These are phyloP conservation scores for Discostella pseudostelligera DNA, from an alignment of 108 stramenopile genomes.

Conservation along the genomic window DNA sequence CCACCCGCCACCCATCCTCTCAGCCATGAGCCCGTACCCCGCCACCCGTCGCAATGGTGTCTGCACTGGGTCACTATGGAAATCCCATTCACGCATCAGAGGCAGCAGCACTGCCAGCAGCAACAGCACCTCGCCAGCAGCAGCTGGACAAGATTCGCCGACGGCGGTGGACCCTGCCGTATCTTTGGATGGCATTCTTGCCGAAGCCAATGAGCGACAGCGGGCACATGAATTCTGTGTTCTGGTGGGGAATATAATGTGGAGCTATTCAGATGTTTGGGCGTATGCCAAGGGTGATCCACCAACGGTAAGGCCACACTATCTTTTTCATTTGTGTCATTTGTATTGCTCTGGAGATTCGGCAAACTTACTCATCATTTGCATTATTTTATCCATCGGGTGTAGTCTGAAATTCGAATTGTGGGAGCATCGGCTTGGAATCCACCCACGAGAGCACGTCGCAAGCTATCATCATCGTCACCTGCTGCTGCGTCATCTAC, in stretches of 20 bases:
- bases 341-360: background rate
- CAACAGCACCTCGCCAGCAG: background rate
- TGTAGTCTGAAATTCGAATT: constrained; percentile 57
- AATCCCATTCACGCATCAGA: constrained; percentile 37
- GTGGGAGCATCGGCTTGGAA: constrained; percentile 82
- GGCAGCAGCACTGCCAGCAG: background rate
- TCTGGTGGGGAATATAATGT: constrained; percentile 65
- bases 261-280: constrained; percentile 63
- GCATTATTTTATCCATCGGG: background rate
- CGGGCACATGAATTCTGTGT: constrained; percentile 67
- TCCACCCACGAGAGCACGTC: constrained; percentile 25
- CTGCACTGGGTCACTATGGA: constrained; percentile 49
- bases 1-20: too few species aligned
- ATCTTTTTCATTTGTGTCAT: background rate
- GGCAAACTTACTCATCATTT: constrained; percentile 2
- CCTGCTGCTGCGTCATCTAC: background rate
- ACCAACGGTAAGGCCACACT: constrained; percentile 46
- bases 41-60: constrained; percentile 44
- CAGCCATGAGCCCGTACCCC: constrained; percentile 31
- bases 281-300: constrained; percentile 66
- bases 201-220: constrained; percentile 49
- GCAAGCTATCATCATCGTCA: constrained; percentile 20
- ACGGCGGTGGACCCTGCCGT: constrained; percentile 14
- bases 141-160: background rate
- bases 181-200: constrained; percentile 36